Base-by-base conservation (phyloP, 1,284 basidiomycete species). In the Ceratobasidium theobromae region DNA sequence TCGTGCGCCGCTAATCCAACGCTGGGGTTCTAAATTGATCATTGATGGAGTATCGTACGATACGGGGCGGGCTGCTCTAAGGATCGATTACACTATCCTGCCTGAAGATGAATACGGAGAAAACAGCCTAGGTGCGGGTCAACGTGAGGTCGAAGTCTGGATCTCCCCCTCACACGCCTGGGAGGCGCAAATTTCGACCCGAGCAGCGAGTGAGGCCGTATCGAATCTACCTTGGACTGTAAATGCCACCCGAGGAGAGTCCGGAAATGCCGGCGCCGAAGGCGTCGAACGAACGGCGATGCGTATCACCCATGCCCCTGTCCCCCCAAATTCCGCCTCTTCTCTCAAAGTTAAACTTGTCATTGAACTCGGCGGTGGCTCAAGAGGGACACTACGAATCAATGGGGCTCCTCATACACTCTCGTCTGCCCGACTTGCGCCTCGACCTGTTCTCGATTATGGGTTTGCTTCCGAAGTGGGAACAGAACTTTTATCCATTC, bases 81-180 rank as follows among this genome's bases (percentile, higher is more conserved):
- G 83, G 0, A 77, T 95, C n/a, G 89, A 93, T 67, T 98, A 98
- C 76, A 81, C 90, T 1, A 86, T 99, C 66, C 83, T 95, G 30
- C 88, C 88, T 2, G 86, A 88, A 57, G 86, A 88, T 32, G 84
- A 86, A 30, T 86, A 87, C 18, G 72, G 71, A 9, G 69, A 70
- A 3, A 79, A 76, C 1, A 72, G 67, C 0, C 77, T 77, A 74
- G 69, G 68, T 65, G 28, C 69, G 72, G 27, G 69, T 74, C 43
- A 45, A 21, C 9, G 43, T 11, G 8, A 81, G 18, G 72, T 76
- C 33, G 77, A 78, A 45, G 23, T 62, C 5, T 52, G 58, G 48
- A 45, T 99, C 18, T 89, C 93, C 1, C 82, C 86, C 0, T 77
- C 81, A 3, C 86, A 94, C 70, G 93, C 93, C 6, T 99, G 96